phyloP scores from a whole-genome alignment of 148 eudicot species.

The Amaranthus cruentus region DNA sequence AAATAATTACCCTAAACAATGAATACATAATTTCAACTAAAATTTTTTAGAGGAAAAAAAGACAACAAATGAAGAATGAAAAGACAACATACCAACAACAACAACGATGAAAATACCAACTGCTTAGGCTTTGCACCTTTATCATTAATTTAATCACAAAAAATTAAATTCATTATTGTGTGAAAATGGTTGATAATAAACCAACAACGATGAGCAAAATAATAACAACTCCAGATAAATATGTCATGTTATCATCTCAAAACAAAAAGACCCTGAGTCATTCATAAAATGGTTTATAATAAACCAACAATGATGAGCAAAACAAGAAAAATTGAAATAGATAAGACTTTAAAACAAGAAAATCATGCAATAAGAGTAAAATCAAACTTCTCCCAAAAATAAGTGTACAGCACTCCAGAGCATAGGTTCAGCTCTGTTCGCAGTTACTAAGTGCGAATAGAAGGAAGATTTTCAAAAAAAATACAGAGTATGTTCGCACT shows the following conservation, averaged over 20 bases:
- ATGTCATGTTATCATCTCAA: too few relatives aligned
- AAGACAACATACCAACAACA: conserved; percentile 47
- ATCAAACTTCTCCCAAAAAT: too few relatives aligned
- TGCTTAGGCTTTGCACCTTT: conserved; percentile 97
- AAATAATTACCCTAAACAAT: background rate
- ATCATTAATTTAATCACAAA: conserved; percentile 1
- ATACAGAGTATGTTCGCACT: too few relatives aligned
- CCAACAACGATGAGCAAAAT: background rate
- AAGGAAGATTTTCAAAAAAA: too few relatives aligned
- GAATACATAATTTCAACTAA: background rate
- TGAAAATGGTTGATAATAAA: background rate
- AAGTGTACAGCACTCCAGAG: too few relatives aligned
- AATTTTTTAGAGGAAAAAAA: background rate
- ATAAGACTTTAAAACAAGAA: background rate
- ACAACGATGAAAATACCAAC: conserved; percentile 23
- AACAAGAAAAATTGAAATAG: too few relatives aligned
- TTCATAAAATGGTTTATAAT: background rate
- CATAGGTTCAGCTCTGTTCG: too few relatives aligned
- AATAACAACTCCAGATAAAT: too few relatives aligned
- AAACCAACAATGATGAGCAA: too few relatives aligned
- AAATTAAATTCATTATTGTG: background rate
- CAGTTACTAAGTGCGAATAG: too few relatives aligned
- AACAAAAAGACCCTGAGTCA: background rate
- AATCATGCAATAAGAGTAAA: too few relatives aligned
- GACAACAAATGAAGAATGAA: background rate